Evolutionary conservation across 495 filamentous ascomycete genomes (phyloP).

Genomic region (Aspergillus panamensis): DNA sequence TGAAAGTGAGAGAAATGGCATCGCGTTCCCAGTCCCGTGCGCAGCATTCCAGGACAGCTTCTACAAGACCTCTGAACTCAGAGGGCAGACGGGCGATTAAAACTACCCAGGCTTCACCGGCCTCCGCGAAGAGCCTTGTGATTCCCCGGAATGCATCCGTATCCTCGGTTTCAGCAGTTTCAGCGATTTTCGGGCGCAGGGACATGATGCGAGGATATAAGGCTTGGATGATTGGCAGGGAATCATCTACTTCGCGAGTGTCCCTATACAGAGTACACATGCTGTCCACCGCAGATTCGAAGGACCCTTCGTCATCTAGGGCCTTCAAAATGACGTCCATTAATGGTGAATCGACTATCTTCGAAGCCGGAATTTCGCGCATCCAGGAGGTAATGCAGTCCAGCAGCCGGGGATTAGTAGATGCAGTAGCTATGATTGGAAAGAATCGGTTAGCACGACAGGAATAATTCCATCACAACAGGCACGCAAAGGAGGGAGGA

Average conservation of each 20-base stretch:
- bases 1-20: conserved; percentile 85
- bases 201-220: conserved; percentile 82
- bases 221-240: conserved; percentile 69
- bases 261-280: conserved; percentile 87
- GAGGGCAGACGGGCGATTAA: conserved; percentile 78
- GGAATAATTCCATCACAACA: background rate
- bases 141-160: conserved; percentile 83
- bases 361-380: conserved; percentile 78
- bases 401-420: conserved; percentile 84
- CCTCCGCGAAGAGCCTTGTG: conserved; percentile 86
- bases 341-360: conserved; percentile 81
- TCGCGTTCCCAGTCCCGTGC: conserved; percentile 83
- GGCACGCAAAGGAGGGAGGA: background rate
- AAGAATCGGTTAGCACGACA: conserved; percentile 3
- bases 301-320: conserved; percentile 67
- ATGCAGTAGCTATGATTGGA: conserved; percentile 51
- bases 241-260: conserved; percentile 85
- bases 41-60: conserved; percentile 85
- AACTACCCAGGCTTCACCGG: conserved; percentile 90
- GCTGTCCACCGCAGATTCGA: conserved; percentile 90
- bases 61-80: conserved; percentile 82
- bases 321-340: conserved; percentile 77
- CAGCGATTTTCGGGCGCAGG: conserved; percentile 72
- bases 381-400: conserved; percentile 97
- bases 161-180: conserved; percentile 76